These are phyloP conservation scores for Fragilaria crotonensis DNA, from an alignment of 108 stramenopile genomes.

Conservation along the genomic window DNA sequence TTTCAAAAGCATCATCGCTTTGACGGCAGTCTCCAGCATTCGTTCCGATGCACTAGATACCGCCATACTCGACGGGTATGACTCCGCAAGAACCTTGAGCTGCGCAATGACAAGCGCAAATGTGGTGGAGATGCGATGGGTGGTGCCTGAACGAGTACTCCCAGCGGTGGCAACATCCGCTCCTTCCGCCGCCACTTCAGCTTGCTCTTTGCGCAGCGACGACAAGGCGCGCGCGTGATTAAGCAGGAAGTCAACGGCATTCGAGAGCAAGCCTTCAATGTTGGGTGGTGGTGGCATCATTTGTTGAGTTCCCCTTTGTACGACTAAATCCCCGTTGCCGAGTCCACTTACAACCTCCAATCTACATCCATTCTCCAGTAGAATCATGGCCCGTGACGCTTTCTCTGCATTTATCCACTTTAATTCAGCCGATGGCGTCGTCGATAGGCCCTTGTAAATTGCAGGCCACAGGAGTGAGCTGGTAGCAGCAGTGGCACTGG, in stretches of 20 bases:
- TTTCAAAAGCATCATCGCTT: slow-evolving; percentile 5
- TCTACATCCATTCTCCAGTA: slow-evolving; percentile 67
- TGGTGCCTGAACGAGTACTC: slow-evolving; percentile 25
- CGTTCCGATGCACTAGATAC: slow-evolving; percentile 32
- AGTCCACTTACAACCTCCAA: slow-evolving; percentile 53
- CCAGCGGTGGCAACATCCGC: slow-evolving; percentile 7
- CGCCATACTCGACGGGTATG: slow-evolving; percentile 57
- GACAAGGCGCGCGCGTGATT: slow-evolving; percentile 29
- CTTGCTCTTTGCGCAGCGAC: slow-evolving; percentile 2
- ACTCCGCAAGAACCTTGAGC: slow-evolving; percentile 34
- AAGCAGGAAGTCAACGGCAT: slow-evolving; percentile 51
- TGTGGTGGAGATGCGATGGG: slow-evolving; percentile 25
- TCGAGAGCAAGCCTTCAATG: slow-evolving; percentile 58
- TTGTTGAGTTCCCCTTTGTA: slow-evolving; percentile 35
- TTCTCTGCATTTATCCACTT: slow-evolving; percentile 22
- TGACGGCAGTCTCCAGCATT: slow-evolving; percentile 21
- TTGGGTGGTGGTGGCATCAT: slow-evolving; percentile 69
- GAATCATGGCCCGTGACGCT: slow-evolving; percentile 43
- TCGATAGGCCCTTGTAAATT: slow-evolving; percentile 60
- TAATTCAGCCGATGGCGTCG: slow-evolving; percentile 16
- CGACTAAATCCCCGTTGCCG: slow-evolving; percentile 77
- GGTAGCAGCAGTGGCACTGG: slow-evolving; percentile 16
- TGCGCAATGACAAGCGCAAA: slow-evolving; percentile 43
- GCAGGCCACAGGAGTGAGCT: slow-evolving; percentile 73
- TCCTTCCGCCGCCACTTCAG: neutral